Evolutionary conservation across 768 basidiomycete genomes (phyloP).

Genomic region (Kwoniella mangroviensis): DNA sequence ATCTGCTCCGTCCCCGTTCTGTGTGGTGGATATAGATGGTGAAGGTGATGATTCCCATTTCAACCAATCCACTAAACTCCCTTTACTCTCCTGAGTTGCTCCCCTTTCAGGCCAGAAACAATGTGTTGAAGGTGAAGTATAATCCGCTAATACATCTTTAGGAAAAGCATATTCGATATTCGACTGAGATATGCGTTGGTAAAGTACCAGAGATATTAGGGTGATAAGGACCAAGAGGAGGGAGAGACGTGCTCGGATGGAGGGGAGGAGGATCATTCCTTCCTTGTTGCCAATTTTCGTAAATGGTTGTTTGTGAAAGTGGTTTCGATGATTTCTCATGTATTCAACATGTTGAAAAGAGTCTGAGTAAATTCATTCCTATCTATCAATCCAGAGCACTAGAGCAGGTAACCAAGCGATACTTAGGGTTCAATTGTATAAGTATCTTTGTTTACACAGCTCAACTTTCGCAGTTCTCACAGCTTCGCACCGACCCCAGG

Average conservation of each 20-base stretch:
- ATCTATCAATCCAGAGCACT: too few relatives aligned
- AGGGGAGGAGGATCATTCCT: neutral
- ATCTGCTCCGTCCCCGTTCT: neutral
- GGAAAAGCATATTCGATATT: slow-evolving; percentile 17
- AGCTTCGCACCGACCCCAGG: neutral
- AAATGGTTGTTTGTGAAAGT: too few relatives aligned
- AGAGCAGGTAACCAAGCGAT: neutral
- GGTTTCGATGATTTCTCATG: too few relatives aligned
- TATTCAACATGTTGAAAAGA: too few relatives aligned
- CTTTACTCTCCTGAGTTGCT: neutral
- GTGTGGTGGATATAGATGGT: neutral
- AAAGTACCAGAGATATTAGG: neutral
- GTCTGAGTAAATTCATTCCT: too few relatives aligned
- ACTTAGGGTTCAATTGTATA: neutral
- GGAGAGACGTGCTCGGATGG: neutral
- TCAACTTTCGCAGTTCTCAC: neutral
- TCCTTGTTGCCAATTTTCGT: neutral
- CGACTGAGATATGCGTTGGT: slow-evolving; percentile 3
- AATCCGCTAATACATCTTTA: slow-evolving; percentile 19
- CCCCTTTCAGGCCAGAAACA: slow-evolving; percentile 27
- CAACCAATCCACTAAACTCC: slow-evolving; percentile 10
- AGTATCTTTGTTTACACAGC: neutral
- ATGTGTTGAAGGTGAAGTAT: slow-evolving; percentile 28
- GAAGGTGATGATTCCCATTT: slow-evolving; percentile 10
- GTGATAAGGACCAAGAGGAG: neutral